These are phyloP conservation scores for Sclerotinia borealis DNA, from an alignment of 2,329 filamentous ascomycete species.

Conservation along the genomic window DNA sequence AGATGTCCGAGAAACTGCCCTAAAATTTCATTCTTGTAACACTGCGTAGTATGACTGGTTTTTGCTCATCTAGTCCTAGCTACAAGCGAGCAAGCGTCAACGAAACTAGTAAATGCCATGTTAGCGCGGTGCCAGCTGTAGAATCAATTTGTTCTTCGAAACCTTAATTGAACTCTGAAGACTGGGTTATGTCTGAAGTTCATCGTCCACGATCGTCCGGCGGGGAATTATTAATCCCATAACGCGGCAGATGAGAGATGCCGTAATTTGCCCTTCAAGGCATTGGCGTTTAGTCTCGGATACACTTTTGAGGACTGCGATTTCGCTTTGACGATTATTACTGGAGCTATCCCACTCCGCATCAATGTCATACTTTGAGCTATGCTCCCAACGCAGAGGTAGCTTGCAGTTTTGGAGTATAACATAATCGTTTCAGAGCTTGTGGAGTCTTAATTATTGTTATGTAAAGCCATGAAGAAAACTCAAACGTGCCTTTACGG, in stretches of 20 bases:
- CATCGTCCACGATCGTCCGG: background rate
- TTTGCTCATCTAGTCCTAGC: background rate
- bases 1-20: background rate
- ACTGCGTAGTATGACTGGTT: background rate
- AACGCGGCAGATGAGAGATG: background rate
- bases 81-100: background rate
- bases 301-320: background rate
- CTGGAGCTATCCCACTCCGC: background rate
- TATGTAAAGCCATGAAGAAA: too few species aligned
- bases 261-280: background rate
- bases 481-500: too few species aligned
- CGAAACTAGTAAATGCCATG: background rate
- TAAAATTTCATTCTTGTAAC: background rate
- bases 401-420: background rate
- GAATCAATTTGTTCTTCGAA: background rate
- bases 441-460: too few species aligned
- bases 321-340: background rate
- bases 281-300: background rate
- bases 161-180: background rate
- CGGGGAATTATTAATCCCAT: background rate
- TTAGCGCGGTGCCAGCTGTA: background rate
- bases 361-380: background rate
- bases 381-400: too few species aligned
- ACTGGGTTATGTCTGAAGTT: background rate
- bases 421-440: background rate